These are phyloP conservation scores for Aspergillus cejpii DNA, from an alignment of 2,329 filamentous ascomycete species.

Conservation along the genomic window DNA sequence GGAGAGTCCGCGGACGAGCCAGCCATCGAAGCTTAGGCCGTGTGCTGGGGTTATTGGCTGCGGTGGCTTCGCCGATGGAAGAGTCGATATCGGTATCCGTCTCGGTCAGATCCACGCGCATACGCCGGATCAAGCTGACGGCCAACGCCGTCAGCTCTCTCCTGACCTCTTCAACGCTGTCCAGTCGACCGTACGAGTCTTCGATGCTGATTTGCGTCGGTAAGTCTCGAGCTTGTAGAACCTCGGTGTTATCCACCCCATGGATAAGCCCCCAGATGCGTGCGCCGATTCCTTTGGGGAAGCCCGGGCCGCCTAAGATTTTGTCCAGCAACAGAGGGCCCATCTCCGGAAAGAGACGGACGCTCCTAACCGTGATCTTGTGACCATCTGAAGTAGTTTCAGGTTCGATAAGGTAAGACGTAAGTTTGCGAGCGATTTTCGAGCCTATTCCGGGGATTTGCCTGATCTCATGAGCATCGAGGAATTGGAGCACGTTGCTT, in stretches of 20 bases:
- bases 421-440: constrained; percentile 64
- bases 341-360: constrained; percentile 58
- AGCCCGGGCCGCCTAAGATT: constrained; percentile 63
- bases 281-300: constrained; percentile 62
- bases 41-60: constrained; percentile 18
- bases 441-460: constrained; percentile 80
- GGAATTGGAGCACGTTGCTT: constrained; percentile 58
- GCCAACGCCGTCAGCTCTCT: constrained; percentile 64
- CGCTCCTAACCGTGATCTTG: constrained; percentile 57
- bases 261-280: constrained; percentile 74
- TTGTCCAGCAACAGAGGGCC: constrained; percentile 59
- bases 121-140: constrained; percentile 64
- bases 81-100: constrained; percentile 36
- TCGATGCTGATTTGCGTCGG: constrained; percentile 92
- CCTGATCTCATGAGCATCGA: constrained; percentile 69
- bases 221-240: constrained; percentile 62
- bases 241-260: constrained; percentile 68
- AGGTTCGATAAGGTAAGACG: constrained; percentile 6
- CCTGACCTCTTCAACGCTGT: constrained; percentile 56
- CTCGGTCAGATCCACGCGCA: constrained; percentile 68
- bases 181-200: constrained; percentile 74
- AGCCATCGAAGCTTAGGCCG: constrained; percentile 54
- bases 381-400: constrained; percentile 34
- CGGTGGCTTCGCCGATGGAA: background rate
- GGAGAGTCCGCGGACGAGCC: constrained; percentile 72